phyloP scores from a whole-genome alignment of 768 basidiomycete species.

The Russula sp. region DNA sequence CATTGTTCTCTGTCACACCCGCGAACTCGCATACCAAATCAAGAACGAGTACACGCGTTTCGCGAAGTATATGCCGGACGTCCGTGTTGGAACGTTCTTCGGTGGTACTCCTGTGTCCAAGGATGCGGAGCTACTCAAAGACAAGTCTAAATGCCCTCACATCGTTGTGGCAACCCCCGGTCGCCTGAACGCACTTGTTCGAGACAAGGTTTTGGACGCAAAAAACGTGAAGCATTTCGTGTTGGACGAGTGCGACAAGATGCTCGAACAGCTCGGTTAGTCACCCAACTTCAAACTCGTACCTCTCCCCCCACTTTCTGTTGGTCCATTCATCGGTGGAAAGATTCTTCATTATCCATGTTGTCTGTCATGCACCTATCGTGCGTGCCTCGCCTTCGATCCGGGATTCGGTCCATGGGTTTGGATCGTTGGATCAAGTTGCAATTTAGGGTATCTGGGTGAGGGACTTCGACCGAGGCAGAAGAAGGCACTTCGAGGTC shows the following conservation, averaged over 20 bases:
- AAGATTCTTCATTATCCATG: slow-evolving; percentile 46
- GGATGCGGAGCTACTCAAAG: slow-evolving; percentile 88
- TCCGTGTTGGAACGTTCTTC: slow-evolving; percentile 96
- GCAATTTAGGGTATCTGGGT: slow-evolving; percentile 6
- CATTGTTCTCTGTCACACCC: slow-evolving; percentile 96
- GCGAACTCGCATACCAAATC: slow-evolving; percentile 99
- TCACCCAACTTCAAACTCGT: slow-evolving; percentile 74
- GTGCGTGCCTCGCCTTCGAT: slow-evolving; percentile 20
- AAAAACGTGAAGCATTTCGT: slow-evolving; percentile 99
- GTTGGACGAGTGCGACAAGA: slow-evolving; percentile 99
- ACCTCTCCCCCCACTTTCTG: slow-evolving; percentile 32
- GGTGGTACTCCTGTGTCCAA: slow-evolving; percentile 93
- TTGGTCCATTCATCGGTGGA: slow-evolving; percentile 26
- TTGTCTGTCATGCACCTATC: slow-evolving; percentile 31
- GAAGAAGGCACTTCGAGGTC: slow-evolving; percentile 21
- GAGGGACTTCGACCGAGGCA: slow-evolving; percentile 12
- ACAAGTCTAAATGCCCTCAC: slow-evolving; percentile 97
- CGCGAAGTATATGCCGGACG: slow-evolving; percentile 99
- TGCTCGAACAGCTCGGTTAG: slow-evolving; percentile 99
- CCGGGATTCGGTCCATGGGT: slow-evolving; percentile 25
- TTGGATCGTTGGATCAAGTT: slow-evolving; percentile 17
- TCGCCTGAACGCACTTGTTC: slow-evolving; percentile 88
- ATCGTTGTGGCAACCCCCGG: slow-evolving; percentile 99
- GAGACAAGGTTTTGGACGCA: slow-evolving; percentile 93
- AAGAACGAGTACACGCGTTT: slow-evolving; percentile 99